A percentile compares a stretch with the other conserved stretches of the same genome.
These are phyloP conservation scores for Trichomonascaceae sp. DNA, from an alignment of 1,139 yeast genomes.

Conservation along the genomic window DNA sequence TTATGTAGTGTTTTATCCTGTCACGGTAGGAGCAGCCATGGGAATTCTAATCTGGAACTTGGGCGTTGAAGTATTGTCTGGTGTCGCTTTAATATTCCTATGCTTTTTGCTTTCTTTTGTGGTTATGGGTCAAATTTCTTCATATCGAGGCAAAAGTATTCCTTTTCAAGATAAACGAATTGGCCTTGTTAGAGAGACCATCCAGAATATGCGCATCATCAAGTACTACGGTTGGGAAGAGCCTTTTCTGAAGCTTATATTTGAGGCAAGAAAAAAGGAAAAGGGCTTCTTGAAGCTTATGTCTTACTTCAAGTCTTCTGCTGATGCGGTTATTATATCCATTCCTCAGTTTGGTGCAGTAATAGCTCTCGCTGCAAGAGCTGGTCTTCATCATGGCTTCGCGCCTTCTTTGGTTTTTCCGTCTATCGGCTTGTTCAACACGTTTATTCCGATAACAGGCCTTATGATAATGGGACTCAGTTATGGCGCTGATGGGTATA, in stretches of 20 bases:
- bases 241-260: constrained; percentile 42
- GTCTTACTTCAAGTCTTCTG: constrained; percentile 37
- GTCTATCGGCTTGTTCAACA: constrained; percentile 62
- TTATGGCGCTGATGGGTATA: constrained; percentile 53
- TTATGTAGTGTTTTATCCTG: constrained; percentile 44
- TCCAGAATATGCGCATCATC: constrained; percentile 55
- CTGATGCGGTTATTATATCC: constrained; percentile 53
- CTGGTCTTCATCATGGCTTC: constrained; percentile 43
- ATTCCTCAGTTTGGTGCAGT: constrained; percentile 60
- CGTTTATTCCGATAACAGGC: constrained; percentile 57
- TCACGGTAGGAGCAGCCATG: constrained; percentile 47
- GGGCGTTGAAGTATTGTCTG: constrained; percentile 59
- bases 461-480: constrained; percentile 56
- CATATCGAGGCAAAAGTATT: constrained; percentile 41
- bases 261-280: constrained; percentile 44
- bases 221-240: constrained; percentile 68
- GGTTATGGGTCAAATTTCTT: constrained; percentile 37
- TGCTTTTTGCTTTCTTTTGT: constrained; percentile 23
- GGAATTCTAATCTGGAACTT: constrained; percentile 55
- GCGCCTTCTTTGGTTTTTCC: constrained; percentile 65
- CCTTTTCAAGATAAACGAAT: constrained; percentile 53
- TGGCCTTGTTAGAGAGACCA: constrained; percentile 50
- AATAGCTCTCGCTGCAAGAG: constrained; percentile 62
- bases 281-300: constrained; percentile 22
- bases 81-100: constrained; percentile 39